Evolutionary conservation across 2,329 filamentous ascomycete genomes (phyloP), one percentile per base, ranked within the genome.

Genomic region (Fusarium tanahbumbuense): DNA sequence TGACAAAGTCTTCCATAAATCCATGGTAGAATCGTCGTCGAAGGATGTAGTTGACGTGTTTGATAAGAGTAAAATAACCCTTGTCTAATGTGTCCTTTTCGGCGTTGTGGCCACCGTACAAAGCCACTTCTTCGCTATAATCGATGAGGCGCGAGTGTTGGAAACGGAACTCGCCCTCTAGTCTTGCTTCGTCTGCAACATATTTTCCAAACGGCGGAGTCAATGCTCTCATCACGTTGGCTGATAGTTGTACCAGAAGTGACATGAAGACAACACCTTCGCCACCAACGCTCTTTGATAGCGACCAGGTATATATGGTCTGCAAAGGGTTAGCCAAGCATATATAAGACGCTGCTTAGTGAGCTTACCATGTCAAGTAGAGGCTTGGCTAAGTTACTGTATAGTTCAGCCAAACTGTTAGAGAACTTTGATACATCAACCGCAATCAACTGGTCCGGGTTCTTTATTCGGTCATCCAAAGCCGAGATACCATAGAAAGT

Each of bases 1-100:
- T 97, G 61, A 98, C 93, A 80, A 98, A 99, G 80, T 99, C 96
- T 79, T 99, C 96, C 95, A 98, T 98, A 76, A 99, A 91, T n/a
- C 94, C 95, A 79, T 99, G 95, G 80, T 98, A 98, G 79, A 99
- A 92, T 50, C 96, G 89, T 67, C 93, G 87, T 41, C 94, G 88
- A 67, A 99, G 83, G 71, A 98, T 98, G 76, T 97, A 91, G 80
- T 99, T 99, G 78, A 99, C 95, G 81, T 99, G 96, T 82, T 98
- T 98, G 83, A 99, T 99, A 40, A 99, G 86, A 3, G 96, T 99
- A 78, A 99, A 99, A 81, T 99, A 99, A 18, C 96, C 95, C 83
- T 98, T 98, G 81, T 99, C 96, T 56, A 99, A 85, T 0, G 92
- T 97, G 78, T 98, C 93, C 79, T 98, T 98, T 81, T 99, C 96